Conservation (phyloP, 208 protist genomes). For the Wallacemonas collosoma region DNA sequence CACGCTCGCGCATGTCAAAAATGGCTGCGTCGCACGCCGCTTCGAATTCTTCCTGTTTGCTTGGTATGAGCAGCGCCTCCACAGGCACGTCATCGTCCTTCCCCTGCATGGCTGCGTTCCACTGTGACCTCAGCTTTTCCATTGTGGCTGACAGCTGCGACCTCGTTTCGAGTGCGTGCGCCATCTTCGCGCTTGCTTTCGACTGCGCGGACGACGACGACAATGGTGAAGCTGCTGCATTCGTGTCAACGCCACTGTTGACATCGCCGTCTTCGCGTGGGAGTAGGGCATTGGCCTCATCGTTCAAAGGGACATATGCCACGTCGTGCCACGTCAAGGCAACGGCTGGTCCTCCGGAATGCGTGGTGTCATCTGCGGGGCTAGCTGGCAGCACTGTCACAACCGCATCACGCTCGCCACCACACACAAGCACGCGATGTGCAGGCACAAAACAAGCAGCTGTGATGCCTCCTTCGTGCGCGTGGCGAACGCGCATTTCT, state of each 20-base stretch:
- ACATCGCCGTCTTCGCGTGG: too few relatives aligned
- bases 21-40: constrained; percentile 61
- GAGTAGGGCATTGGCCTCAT: too few relatives aligned
- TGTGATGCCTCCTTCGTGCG: constrained; percentile 51
- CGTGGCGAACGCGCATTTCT: constrained; percentile 43
- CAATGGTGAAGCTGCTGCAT: too few relatives aligned
- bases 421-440: constrained; percentile 30
- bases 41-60: constrained; percentile 61
- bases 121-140: background rate
- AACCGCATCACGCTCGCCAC: constrained; percentile 12
- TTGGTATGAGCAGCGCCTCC: constrained; percentile 64
- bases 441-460: constrained; percentile 27
- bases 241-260: too few relatives aligned
- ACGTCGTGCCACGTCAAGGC: too few relatives aligned
- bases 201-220: too few relatives aligned
- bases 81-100: constrained; percentile 52
- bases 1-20: constrained; percentile 54
- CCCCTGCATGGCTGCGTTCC: constrained; percentile 25
- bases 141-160: background rate
- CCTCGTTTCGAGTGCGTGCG: too few relatives aligned
- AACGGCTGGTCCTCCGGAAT: too few relatives aligned
- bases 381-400: constrained; percentile 14
- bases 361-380: too few relatives aligned
- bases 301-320: too few relatives aligned
- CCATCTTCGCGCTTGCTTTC: too few relatives aligned